phyloP scores from a whole-genome alignment of 2,329 filamentous ascomycete genomes.

The Hymenoscyphus repandus region DNA sequence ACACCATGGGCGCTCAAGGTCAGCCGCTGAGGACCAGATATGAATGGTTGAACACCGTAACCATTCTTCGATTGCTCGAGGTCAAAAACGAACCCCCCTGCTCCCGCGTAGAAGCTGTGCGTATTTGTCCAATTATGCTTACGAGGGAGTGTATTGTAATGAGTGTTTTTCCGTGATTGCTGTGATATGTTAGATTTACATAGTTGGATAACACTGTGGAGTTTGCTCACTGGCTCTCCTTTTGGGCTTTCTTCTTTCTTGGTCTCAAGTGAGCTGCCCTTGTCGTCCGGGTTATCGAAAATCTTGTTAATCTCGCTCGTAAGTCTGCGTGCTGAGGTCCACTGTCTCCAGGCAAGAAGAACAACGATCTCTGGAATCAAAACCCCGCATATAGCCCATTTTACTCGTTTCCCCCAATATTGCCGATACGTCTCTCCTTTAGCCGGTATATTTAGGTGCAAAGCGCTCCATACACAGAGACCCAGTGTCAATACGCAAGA shows the following conservation, averaged over 20 bases:
- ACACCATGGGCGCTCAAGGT: conserved; percentile 7
- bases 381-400: conserved; percentile 31
- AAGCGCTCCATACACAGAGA: conserved; percentile 34
- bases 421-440: conserved; percentile 4
- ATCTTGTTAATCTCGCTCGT: too few species aligned
- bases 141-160: background rate
- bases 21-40: background rate
- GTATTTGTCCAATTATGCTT: conserved; percentile 14
- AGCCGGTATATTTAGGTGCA: conserved; percentile 36
- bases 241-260: background rate
- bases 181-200: background rate
- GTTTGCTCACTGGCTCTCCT: background rate
- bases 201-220: background rate
- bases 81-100: conserved; percentile 15
- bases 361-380: conserved; percentile 33
- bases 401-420: conserved; percentile 18
- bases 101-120: conserved; percentile 21
- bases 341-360: conserved; percentile 21
- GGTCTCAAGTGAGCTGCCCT: background rate
- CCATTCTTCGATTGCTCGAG: too few species aligned
- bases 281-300: background rate
- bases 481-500: conserved; percentile 33
- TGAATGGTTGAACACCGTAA: background rate
- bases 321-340: background rate
- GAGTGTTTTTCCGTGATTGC: background rate